Evolutionary conservation across 2,329 filamentous ascomycete species (phyloP).

Genomic region (Colletotrichum noveboracense): DNA sequence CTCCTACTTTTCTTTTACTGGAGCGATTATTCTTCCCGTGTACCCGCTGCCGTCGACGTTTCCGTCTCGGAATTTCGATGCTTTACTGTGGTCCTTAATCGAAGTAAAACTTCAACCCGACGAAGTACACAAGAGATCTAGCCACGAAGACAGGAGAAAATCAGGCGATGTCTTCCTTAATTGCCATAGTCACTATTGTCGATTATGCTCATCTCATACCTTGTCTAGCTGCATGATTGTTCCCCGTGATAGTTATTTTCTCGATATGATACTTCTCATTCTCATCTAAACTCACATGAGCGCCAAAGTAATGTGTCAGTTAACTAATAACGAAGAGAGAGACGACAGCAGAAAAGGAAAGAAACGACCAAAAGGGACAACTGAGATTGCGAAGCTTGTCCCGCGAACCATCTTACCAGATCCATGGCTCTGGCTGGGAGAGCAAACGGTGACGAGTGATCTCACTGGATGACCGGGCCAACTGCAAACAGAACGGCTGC

Average conservation of each 20-base stretch:
- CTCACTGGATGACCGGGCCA: not conserved
- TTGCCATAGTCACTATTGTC: not conserved
- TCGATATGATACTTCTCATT: not conserved
- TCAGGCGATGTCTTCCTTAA: not conserved
- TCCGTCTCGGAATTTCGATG: too few species aligned
- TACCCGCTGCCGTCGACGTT: too few species aligned
- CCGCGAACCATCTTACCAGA: not conserved
- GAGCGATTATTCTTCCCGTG: too few species aligned
- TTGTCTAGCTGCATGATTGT: not conserved
- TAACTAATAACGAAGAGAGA: not conserved
- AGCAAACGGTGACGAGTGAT: not conserved
- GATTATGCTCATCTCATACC: not conserved
- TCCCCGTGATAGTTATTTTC: not conserved
- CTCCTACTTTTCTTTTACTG: too few species aligned
- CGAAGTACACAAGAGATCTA: not conserved
- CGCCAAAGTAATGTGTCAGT: not conserved
- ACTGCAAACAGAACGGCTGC: not conserved
- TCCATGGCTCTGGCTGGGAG: not conserved
- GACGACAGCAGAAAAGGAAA: not conserved
- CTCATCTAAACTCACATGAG: not conserved
- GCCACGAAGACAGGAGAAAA: not conserved
- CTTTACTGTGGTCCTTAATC: not conserved
- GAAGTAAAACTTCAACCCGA: not conserved
- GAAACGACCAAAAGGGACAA: not conserved
- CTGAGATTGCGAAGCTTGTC: fast-evolving